Percentiles rank a stretch among this genome's conserved stretches.
Evolutionary conservation across 2,329 filamentous ascomycete species (phyloP).

Genomic region (Cucurbitaria berberidis): DNA sequence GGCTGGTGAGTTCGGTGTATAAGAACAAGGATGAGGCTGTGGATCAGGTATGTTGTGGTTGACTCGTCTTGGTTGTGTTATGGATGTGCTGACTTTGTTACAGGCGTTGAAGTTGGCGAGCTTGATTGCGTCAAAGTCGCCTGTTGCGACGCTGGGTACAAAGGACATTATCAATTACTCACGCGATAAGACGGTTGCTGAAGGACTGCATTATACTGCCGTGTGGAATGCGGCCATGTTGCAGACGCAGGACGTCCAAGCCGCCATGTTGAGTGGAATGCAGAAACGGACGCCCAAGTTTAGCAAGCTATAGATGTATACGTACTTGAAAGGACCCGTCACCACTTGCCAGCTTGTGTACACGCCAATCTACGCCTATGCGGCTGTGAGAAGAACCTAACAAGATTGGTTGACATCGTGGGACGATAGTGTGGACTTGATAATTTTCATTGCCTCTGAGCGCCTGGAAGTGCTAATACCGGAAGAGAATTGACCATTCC

Average conservation of each 20-base stretch:
- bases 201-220: slow-evolving; percentile 81
- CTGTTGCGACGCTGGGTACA: slow-evolving; percentile 84
- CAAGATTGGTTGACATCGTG: background rate
- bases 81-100: background rate
- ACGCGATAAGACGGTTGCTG: slow-evolving; percentile 76
- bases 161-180: slow-evolving; percentile 87
- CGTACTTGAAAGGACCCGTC: background rate
- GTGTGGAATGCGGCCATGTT: slow-evolving; percentile 87
- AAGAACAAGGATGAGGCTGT: slow-evolving; percentile 67
- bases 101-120: slow-evolving; percentile 66
- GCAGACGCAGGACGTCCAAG: slow-evolving; percentile 78
- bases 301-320: slow-evolving; percentile 71
- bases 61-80: too few species aligned
- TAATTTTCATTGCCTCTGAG: slow-evolving; percentile 53
- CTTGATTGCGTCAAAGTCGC: slow-evolving; percentile 79
- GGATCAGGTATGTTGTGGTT: slow-evolving; percentile 46
- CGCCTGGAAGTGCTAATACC: slow-evolving; percentile 51
- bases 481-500: slow-evolving; percentile 44
- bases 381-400: background rate
- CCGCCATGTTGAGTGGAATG: slow-evolving; percentile 76
- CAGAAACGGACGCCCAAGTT: slow-evolving; percentile 82
- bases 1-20: slow-evolving; percentile 71
- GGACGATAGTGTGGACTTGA: slow-evolving; percentile 44
- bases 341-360: background rate
- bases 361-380: too few species aligned